A percentile compares a stretch with the other conserved stretches of the same genome.
Conservation (phyloP, 192 early-diverging fungal species). For the Allomyces macrogynus region DNA sequence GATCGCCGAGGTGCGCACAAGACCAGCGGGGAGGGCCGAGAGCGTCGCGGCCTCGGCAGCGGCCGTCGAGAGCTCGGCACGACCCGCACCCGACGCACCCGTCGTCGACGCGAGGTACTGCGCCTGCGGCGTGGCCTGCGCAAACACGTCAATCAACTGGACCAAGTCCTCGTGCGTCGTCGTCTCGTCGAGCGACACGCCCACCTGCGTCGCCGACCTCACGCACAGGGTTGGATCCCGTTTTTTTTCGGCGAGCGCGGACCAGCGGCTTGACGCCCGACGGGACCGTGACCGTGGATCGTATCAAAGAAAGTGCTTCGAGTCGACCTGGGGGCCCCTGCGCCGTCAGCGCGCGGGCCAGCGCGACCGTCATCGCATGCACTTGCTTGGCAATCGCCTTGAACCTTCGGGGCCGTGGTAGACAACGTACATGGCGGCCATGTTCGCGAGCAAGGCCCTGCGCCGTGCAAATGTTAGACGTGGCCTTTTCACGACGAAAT, state of each 20-base stretch:
- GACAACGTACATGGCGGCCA: slow-evolving; percentile 97
- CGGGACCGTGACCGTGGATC: slow-evolving; percentile 55
- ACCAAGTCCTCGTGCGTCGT: slow-evolving; percentile 62
- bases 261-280: slow-evolving; percentile 39
- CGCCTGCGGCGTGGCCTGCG: slow-evolving; percentile 30
- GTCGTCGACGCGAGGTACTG: slow-evolving; percentile 20
- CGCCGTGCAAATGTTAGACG: slow-evolving; percentile 97
- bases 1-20: slow-evolving; percentile 53
- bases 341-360: slow-evolving; percentile 52
- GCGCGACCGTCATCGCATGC: slow-evolving; percentile 66
- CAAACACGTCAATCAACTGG: slow-evolving; percentile 59
- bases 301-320: slow-evolving; percentile 88
- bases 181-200: slow-evolving; percentile 85
- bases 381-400: slow-evolving; percentile 76
- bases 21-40: slow-evolving; percentile 25
- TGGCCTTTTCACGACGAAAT: slow-evolving; percentile 98
- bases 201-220: slow-evolving; percentile 28
- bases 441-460: slow-evolving; percentile 97
- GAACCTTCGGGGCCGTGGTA: slow-evolving; percentile 91
- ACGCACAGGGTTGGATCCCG: slow-evolving; percentile 74
- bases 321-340: slow-evolving; percentile 67
- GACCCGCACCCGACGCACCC: slow-evolving; percentile 22
- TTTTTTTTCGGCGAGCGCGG: slow-evolving; percentile 43
- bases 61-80: slow-evolving; percentile 15
- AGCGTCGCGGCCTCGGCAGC: neutral